phyloP scores from a whole-genome alignment of 2,329 filamentous ascomycete species.

The Colletotrichum lindemuthianum region DNA sequence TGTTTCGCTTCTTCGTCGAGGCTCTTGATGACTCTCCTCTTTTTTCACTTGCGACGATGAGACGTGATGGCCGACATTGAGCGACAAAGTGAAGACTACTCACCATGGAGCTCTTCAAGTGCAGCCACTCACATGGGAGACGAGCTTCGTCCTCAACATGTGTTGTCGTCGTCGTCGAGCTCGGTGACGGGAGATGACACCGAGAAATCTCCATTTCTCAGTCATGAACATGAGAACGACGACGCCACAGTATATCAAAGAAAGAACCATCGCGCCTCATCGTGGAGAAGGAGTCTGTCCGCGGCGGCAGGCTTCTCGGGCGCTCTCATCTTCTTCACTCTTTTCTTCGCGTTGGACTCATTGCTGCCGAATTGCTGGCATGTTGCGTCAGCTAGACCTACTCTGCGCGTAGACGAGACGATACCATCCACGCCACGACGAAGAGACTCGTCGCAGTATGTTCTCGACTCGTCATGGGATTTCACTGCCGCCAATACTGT shows the following conservation, averaged over 20 bases:
- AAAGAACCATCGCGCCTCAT: not conserved
- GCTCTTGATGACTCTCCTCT: not conserved
- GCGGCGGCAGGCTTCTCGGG: not conserved
- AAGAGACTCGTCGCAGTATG: constrained; percentile 59
- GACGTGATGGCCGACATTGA: constrained; percentile 14
- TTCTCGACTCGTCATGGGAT: constrained; percentile 67
- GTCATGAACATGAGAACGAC: not conserved
- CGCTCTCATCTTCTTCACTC: constrained; percentile 4
- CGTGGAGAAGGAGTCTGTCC: not conserved
- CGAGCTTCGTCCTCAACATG: not conserved
- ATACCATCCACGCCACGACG: constrained; percentile 38
- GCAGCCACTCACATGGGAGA: not conserved
- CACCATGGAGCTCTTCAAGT: not conserved
- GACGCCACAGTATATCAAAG: not conserved
- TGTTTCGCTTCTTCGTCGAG: not conserved
- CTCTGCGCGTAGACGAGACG: constrained; percentile 2
- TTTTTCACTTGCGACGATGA: constrained; percentile 3
- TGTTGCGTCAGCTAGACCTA: not conserved
- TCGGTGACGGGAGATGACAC: not conserved
- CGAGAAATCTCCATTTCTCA: constrained; percentile 28
- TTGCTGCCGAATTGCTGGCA: not conserved
- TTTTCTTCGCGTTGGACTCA: constrained; percentile 8
- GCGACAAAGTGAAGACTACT: constrained; percentile 6
- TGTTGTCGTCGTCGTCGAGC: not conserved
- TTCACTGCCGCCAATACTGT: constrained; percentile 57